Base-by-base conservation (phyloP, 768 basidiomycete species). In the Boletus rubescentipes region DNA sequence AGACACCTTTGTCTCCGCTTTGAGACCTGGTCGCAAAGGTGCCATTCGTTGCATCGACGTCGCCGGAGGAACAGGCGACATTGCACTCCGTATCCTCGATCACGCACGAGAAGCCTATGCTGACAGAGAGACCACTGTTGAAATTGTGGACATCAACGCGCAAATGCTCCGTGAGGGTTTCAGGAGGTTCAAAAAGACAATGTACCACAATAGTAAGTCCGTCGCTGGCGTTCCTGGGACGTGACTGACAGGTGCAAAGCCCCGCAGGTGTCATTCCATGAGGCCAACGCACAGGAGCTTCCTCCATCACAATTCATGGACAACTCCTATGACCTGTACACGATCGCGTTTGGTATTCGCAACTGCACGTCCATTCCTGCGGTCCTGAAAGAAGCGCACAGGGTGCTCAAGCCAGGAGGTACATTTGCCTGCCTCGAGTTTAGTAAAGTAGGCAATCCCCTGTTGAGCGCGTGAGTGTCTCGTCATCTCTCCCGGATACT, bases 1-100 rank as follows among this genome's bases (percentile, higher is more conserved):
- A 73, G 94, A 98, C 70, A 78, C 85, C 16, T 91, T 91, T 66
- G 86, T 98, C 26, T 80, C 84, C 2, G 73, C 78, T 0, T 72
- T 98, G 55, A 80, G 82, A 59, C 94, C 91, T 4, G 91, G 92
- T 36, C 81, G 81, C 49, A 84, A 80, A 55, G 88, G 88, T 2
- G 83, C 86, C 2, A 65, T 84, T 68, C 84, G 82, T 57, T 96
- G 93, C 72, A 86, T 98, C 50, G 97, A 99, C 67, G 91, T 98
- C 30, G 97, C 96, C 1, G 97, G 97, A 20, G 97, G 97, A 44
- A 99, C 96, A 15, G 93, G 97, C 18, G 97, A 99, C 76, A 95
- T 99, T 66, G 97, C 97, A 1, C 78, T 97, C 53, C 82, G 95
- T 29, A 91, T 99, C 55, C 76, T 99, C 46, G 94, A 99, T 75